phyloP scores from a whole-genome alignment of 1,284 basidiomycete genomes.

The Exsudoporus floridanus region DNA sequence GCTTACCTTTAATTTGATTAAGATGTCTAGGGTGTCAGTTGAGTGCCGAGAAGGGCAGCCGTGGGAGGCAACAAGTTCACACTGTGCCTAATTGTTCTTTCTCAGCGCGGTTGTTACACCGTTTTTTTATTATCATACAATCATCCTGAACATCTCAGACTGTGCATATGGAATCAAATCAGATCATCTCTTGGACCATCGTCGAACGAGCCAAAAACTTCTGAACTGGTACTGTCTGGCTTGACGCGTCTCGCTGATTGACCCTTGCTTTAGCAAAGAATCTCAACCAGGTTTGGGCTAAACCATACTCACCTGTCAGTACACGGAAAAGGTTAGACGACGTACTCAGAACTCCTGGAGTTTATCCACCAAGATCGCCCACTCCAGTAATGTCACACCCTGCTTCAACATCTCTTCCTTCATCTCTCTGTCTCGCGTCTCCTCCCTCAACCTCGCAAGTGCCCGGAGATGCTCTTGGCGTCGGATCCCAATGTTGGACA shows the following conservation, averaged over 20 bases:
- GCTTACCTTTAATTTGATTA: too few relatives aligned
- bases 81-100: not conserved
- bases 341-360: slow-evolving; percentile 25
- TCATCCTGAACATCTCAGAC: not conserved
- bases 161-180: slow-evolving; percentile 1
- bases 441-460: slow-evolving; percentile 55
- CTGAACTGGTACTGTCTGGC: not conserved
- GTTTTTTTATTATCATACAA: slow-evolving; percentile 1
- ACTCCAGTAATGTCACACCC: slow-evolving; percentile 69
- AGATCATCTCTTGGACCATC: not conserved
- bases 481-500: slow-evolving; percentile 56
- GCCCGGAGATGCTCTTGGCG: slow-evolving; percentile 60
- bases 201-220: not conserved
- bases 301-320: slow-evolving; percentile 5
- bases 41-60: not conserved
- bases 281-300: not conserved
- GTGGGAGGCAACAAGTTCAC: not conserved
- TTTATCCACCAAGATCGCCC: slow-evolving; percentile 72
- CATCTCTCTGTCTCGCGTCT: slow-evolving; percentile 63
- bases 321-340: not conserved
- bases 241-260: not conserved
- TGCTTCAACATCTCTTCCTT: slow-evolving; percentile 62
- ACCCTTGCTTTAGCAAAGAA: not conserved
- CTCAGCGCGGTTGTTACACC: not conserved
- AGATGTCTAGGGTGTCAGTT: too few relatives aligned